Conservation (phyloP, 1,284 basidiomycete genomes). For the Phenoliferia sp. region DNA sequence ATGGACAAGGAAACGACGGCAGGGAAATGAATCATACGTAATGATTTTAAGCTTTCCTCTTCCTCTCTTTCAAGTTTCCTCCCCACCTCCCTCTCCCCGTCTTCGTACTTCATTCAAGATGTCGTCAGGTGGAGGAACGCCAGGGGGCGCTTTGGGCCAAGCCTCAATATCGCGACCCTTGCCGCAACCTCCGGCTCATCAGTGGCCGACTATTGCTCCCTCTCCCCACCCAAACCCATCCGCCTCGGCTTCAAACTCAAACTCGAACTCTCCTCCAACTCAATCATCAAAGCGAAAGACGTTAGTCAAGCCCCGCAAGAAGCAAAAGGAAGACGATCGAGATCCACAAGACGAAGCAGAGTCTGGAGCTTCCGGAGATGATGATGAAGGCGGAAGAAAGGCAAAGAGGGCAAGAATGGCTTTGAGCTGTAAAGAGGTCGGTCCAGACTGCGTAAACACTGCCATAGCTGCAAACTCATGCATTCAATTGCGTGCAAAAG, state of each 20-base stretch:
- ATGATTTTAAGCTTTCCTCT: too few relatives aligned
- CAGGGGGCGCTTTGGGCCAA: too few relatives aligned
- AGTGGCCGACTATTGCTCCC: background rate
- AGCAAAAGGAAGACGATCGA: background rate
- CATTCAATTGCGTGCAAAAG: background rate
- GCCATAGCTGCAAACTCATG: background rate
- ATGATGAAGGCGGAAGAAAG: slow-evolving; percentile 1
- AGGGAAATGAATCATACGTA: too few relatives aligned
- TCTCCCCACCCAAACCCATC: background rate
- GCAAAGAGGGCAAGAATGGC: slow-evolving; percentile 19
- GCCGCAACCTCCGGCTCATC: background rate
- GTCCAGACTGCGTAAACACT: slow-evolving; percentile 20
- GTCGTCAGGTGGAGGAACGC: too few relatives aligned
- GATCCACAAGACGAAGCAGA: slow-evolving; percentile 4
- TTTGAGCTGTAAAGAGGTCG: slow-evolving; percentile 16
- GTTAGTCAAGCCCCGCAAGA: background rate
- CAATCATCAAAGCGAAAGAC: background rate
- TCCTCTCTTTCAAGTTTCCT: too few relatives aligned
- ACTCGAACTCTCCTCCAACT: background rate
- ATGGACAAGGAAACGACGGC: too few relatives aligned
- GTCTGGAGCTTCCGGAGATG: background rate
- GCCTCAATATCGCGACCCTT: too few relatives aligned
- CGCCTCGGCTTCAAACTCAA: background rate
- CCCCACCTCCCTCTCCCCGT: too few relatives aligned
- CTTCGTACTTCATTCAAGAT: too few relatives aligned